Evolutionary conservation across 179 eudicot species (phyloP).

Genomic region (Vitellaria paradoxa): DNA sequence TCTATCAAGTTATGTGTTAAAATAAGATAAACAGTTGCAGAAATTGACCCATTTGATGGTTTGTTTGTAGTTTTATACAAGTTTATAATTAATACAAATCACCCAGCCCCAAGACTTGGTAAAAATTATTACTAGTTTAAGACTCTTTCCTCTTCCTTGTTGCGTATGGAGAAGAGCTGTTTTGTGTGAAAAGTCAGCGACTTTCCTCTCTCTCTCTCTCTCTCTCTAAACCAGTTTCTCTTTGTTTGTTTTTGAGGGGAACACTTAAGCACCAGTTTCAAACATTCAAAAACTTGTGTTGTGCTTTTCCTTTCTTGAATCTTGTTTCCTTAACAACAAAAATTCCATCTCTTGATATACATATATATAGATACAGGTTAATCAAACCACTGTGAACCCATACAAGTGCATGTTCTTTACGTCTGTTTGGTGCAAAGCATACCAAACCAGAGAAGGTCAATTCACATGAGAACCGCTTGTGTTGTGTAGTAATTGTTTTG

Average conservation of each 20-base stretch:
- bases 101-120: slow-evolving; percentile 24
- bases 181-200: slow-evolving; percentile 25
- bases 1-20: slow-evolving; percentile 16
- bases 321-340: neutral
- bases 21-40: slow-evolving; percentile 23
- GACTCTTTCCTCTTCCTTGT: slow-evolving; percentile 9
- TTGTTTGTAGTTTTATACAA: neutral
- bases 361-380: neutral
- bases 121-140: slow-evolving; percentile 8
- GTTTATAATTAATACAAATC: neutral
- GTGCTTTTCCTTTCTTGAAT: neutral
- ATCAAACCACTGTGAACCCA: neutral
- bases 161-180: slow-evolving; percentile 25
- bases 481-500: neutral
- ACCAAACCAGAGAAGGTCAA: slow-evolving; percentile 12
- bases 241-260: slow-evolving; percentile 14
- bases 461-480: slow-evolving; percentile 11
- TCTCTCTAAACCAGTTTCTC: slow-evolving; percentile 8
- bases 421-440: slow-evolving; percentile 23
- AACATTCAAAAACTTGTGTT: slow-evolving; percentile 7
- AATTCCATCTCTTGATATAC: neutral
- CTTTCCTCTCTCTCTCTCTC: slow-evolving; percentile 19
- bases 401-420: slow-evolving; percentile 20
- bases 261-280: slow-evolving; percentile 19
- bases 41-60: slow-evolving; percentile 20